Base-by-base conservation (phyloP, 768 basidiomycete species). In the Boletus subcaerulescens region DNA sequence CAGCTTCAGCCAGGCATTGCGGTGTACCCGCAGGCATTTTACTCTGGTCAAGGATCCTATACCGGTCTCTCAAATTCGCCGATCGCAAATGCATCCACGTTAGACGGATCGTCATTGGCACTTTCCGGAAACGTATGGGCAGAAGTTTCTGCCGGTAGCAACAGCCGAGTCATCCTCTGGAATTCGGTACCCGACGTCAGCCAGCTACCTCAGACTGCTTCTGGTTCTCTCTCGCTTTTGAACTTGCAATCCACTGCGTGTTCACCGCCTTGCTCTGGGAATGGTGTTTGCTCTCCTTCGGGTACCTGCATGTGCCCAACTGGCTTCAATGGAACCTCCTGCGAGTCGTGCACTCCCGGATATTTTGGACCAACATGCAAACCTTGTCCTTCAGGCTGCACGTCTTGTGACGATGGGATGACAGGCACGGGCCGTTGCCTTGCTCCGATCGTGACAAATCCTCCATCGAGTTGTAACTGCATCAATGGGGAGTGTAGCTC, bases 351-450 rank as follows among this genome's bases (percentile, higher is more conserved):
- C 60, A 76, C 82, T 1, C 33, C 77, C 6, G 89, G 89, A 1
- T 87, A 87, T 69, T 96, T 89, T 62, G 93, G 93, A 0, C 76
- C 85, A 1, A 75, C 70, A 0, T 95, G 93, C 65, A 73, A 82
- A 50, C 66, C 84, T 5, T 93, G 91, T 61, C 86, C 90, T 1
- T 69, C 75, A 0, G 83, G 81, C 5, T 94, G 93, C 69, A 63
- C 74, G 0, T 69, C 77, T 3, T 95, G 93, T 66, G 87, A 92
- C 59, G 84, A 90, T 17, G 92, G 93, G 6, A 84, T 89, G 40
- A 79, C 84, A 0, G 93, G 93, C 0, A 79, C 83, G 1, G 93
- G 93, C 0, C 75, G 76, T 41, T 96, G 93, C 67, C 76, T 90
- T 53, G 68, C 72, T 11, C 69, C 80, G 4, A 63, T 71, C 0